Base-by-base conservation (phyloP, 306 rosid species). In the Vicia villosa region DNA sequence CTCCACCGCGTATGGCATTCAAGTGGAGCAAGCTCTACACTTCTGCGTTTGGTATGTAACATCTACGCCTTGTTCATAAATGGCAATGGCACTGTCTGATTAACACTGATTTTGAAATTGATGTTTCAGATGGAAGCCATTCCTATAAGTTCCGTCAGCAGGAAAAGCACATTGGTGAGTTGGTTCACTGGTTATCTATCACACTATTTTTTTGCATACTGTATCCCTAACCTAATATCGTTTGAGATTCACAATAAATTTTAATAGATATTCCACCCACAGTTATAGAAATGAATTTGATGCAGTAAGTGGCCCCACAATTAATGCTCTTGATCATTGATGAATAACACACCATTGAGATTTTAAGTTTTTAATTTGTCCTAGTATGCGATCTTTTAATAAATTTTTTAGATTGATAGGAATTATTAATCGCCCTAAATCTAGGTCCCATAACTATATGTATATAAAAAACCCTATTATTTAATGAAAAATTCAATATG, bases 81-180 rank as follows among this genome's bases (percentile, higher is more conserved):
- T 26, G 12, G 20, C 0, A 28, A 14, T 56, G 57, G 13, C 38
- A 28, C 46, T 2, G 24, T 43, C 16, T 10, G 15, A 80, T 66
- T 36, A 40, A 51, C 34, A 17, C 62, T 26, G 41, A 63, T 63
- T 75, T 52, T 77, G 26, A 58, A 61, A 60, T 68, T 63, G 43
- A 69, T 79, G 66, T 74, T 72, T 80, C 88, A 90, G 98, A 88
- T 79, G 96, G 96, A 47, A 88, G 98, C 17, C 97, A 90, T 80
- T 88, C 98, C 74, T 93, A 75, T 82, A 76, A 74, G 90, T 88
- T 85, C 78, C 94, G 88, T 68, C 97, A 93, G 78, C 78, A 68
- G 77, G 91, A 90, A 66, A 93, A 93, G 59, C 98, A 93, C 78
- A 89, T 93, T 14, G 97, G 96, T 93, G 77, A 81, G 95, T 82